A percentile compares a stretch with the other conserved stretches of the same genome.
Evolutionary conservation across 257 asterid genomes (phyloP).

Genomic region (Hygrophila difformis): DNA sequence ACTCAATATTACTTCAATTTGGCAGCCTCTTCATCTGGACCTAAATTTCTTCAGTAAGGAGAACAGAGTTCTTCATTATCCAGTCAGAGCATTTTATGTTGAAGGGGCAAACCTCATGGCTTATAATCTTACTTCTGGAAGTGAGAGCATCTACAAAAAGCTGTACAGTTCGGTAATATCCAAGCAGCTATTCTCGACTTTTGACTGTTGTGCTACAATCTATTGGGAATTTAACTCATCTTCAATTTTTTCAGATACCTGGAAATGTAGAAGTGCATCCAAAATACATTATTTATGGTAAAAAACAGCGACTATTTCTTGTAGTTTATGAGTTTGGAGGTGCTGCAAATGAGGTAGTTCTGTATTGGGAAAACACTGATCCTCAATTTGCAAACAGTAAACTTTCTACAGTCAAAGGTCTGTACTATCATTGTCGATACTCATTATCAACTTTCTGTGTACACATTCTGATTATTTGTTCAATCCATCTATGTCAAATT

Average conservation of each 20-base stretch:
- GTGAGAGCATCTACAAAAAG: conserved; percentile 82
- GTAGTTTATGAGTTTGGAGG: conserved; percentile 74
- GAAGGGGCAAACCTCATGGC: conserved; percentile 96
- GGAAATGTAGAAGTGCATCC: conserved; percentile 85
- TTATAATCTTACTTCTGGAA: conserved; percentile 84
- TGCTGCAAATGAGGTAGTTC: conserved; percentile 64
- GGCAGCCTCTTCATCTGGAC: conserved; percentile 95
- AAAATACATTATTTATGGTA: conserved; percentile 61
- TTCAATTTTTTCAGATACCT: conserved; percentile 55
- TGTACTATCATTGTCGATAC: conserved; percentile 18
- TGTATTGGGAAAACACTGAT: conserved; percentile 96
- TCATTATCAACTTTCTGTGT: conserved; percentile 11
- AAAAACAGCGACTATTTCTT: conserved; percentile 83
- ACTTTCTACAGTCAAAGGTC: conserved; percentile 77
- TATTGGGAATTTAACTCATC: conserved; percentile 15
- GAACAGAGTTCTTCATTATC: conserved; percentile 91
- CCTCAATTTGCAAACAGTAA: conserved; percentile 74
- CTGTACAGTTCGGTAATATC: conserved; percentile 73
- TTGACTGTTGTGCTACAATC: conserved; percentile 13
- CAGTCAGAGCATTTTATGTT: conserved; percentile 84
- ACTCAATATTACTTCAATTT: conserved; percentile 23
- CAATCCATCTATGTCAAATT: conserved; percentile 18
- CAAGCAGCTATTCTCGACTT: conserved; percentile 9
- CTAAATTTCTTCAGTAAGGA: conserved; percentile 84
- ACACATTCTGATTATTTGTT: conserved; percentile 8